Conservation (phyloP, 306 rosid genomes). For the Sindora glabra region DNA sequence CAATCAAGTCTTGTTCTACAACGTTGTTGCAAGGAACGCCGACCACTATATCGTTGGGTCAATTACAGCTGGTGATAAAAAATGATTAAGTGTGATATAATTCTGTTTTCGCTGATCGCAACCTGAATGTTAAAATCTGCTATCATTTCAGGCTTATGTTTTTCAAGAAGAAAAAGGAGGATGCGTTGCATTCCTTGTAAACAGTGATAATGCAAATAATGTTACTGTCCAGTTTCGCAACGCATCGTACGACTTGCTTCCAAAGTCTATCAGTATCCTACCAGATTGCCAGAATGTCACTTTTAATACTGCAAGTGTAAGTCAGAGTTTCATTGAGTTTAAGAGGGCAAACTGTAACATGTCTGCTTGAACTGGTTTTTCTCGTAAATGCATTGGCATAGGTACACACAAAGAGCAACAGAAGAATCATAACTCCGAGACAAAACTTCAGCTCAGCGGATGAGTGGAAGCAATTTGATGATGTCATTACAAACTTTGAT, state of each 20-base stretch:
- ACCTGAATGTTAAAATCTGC: not conserved
- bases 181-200: constrained; percentile 62
- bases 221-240: constrained; percentile 44
- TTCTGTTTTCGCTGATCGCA: not conserved
- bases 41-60: constrained; percentile 49
- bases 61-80: constrained; percentile 36
- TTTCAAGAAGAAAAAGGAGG: constrained; percentile 42
- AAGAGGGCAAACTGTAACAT: not conserved
- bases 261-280: constrained; percentile 63
- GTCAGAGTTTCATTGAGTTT: not conserved
- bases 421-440: constrained; percentile 25
- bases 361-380: not conserved
- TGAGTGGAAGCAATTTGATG: constrained; percentile 43
- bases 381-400: not conserved
- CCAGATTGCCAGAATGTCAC: constrained; percentile 46
- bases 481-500: constrained; percentile 35
- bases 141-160: constrained; percentile 36
- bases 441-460: constrained; percentile 38
- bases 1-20: constrained; percentile 48
- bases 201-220: constrained; percentile 20
- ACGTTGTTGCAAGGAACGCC: constrained; percentile 45
- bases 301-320: constrained; percentile 60
- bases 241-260: constrained; percentile 31
- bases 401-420: constrained; percentile 31
- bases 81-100: too few species aligned